Evolutionary conservation across 352 stramenopile genomes (phyloP).

Genomic region (Globisporangium viniferum): DNA sequence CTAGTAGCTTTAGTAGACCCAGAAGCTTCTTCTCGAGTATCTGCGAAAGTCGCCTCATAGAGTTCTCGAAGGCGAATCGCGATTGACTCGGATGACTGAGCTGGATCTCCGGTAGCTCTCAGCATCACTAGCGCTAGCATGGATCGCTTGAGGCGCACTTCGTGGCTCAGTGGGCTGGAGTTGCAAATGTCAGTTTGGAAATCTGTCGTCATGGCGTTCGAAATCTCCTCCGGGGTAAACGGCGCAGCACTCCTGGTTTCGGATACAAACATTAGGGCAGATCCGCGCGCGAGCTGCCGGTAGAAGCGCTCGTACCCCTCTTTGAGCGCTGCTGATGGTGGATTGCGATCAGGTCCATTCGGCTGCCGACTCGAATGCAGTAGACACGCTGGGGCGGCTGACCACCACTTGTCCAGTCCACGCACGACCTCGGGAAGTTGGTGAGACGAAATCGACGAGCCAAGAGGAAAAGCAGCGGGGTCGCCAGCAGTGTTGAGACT

Average conservation of each 20-base stretch:
- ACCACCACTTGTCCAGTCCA: conserved; percentile 9
- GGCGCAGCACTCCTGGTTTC: background rate
- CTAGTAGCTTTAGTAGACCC: background rate
- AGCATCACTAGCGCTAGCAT: background rate
- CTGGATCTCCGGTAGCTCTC: background rate
- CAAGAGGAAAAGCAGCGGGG: background rate
- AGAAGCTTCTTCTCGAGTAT: background rate
- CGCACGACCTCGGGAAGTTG: background rate
- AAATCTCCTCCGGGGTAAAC: background rate
- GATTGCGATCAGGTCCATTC: too few species aligned
- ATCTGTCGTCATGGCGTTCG: background rate
- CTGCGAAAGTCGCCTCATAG: background rate
- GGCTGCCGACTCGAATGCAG: background rate
- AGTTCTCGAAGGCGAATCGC: background rate
- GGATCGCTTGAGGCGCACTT: background rate
- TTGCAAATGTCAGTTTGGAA: background rate
- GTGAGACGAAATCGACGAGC: background rate
- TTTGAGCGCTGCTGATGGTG: background rate
- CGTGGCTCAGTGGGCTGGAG: background rate
- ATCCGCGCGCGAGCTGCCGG: background rate
- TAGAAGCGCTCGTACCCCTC: background rate
- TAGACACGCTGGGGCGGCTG: background rate
- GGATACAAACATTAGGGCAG: background rate
- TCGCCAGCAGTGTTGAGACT: background rate
- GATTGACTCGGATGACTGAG: background rate